Evolutionary conservation across 768 basidiomycete species (phyloP), one percentile per base, ranked within the genome.

Genomic region (Mycena rosella): DNA sequence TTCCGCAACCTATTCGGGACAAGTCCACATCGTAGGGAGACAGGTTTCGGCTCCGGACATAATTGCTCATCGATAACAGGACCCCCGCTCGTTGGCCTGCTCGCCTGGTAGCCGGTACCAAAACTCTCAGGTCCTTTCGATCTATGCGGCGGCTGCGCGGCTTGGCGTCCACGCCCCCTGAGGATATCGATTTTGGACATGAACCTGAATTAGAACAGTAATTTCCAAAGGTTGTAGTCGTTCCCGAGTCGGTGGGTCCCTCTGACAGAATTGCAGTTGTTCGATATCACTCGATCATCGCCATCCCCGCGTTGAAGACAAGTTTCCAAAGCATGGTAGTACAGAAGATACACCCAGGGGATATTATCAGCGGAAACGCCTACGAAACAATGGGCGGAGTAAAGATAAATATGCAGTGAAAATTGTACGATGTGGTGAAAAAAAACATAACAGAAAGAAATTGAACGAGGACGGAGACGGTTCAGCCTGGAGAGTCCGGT

Each of bases 361-460:
- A 26, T 24, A 64, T 34, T 27, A 47, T 47, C 51, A 49, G 38
- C 34, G 40, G 26, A 62, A 26, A 61, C 52, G 60, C 61, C 3
- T 30, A 40, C 3, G 38, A 58, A 30, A 51, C 44, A 22, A 51
- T 62, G 63, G 55, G 51, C 60, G 61, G 32, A 62, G 47, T 15
- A n/a, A 60, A 69, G n/a, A 71, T 73, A 72, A 65, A 69, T 71
- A 73, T 68, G 68, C 67, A 66, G 65, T 27, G 66, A 62, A 55
- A 69, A 67, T 58, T 66, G 68, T 72, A 67, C 68, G 68, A 66
- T 69, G 65, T 63, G 70, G 6, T 29, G 55, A 51, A 64, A 64
- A 30, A n/a, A 63, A 67, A 60, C 57, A 55, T 15, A 51, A 29
- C 47, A 51, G 47, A 27, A 53, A 58, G 67, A 67, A 55, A 48